Evolutionary conservation across 257 asterid species (phyloP), one percentile per base, ranked within the genome.

Genomic region (Linderniella brevidens): DNA sequence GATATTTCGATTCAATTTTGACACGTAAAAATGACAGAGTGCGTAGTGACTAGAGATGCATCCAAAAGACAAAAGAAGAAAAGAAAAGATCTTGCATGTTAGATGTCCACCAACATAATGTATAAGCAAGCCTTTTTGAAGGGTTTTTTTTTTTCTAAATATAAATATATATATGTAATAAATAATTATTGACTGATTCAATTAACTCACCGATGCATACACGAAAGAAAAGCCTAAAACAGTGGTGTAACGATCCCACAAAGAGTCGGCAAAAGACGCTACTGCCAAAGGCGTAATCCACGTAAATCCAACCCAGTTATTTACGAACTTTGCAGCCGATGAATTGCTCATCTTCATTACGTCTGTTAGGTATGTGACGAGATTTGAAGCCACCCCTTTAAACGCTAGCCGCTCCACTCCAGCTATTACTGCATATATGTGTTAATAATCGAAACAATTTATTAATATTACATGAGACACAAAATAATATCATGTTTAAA

Each of bases 401-500:
- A 72, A 81, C 15, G 96, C 92, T 58, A 90, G 77, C 62, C 98
- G 76, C 80, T 90, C 98, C 69, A 85, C 72, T 8, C 94, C 96
- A 32, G 88, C 66, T 48, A 90, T 59, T 50, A 72, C 96, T 85
- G 75, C 13, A 32, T 8, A 15, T 10, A 8, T 42, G 3, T 8
- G 2, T 10, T 3, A 42, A 11, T 1, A 10, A 11, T 39, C 43
- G 43, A 2, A 39, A 4, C 47, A 42, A 17, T 12, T 4, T 8
- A 4, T 5, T 8, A 5, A 15, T n/a, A n/a, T n/a, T n/a, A 40
- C 8, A 47, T 8, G 0, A 13, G 11, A 19, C 8, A 0, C 3
- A 15, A 3, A 4, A n/a, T 46, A 8, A 14, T 0, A 44, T 14
- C 12, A 37, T 14, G 51, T 9, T 19, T n/a, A 42, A 11, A 1